These are phyloP conservation scores for Coniochaeta sp. DNA, from an alignment of 2,329 filamentous ascomycete species.

Conservation along the genomic window DNA sequence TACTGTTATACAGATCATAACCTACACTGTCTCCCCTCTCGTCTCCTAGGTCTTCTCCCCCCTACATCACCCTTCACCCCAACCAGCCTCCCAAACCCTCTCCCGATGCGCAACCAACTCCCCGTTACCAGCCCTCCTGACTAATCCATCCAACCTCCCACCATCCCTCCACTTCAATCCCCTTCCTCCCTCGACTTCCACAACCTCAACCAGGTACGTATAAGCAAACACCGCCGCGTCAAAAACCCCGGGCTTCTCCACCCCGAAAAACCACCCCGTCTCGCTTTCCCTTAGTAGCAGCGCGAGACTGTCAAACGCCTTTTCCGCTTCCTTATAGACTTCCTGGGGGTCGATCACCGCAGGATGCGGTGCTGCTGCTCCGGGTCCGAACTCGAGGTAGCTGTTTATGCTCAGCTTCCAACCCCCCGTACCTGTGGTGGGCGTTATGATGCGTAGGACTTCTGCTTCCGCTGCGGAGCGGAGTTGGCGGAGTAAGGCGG, in stretches of 20 bases:
- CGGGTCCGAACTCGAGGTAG: conserved; percentile 7
- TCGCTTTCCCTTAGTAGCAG: conserved; percentile 24
- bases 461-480: conserved; percentile 67
- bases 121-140: conserved; percentile 10
- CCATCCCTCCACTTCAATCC: conserved; percentile 55
- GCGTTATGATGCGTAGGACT: conserved; percentile 54
- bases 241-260: conserved; percentile 59
- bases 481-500: conserved; percentile 58
- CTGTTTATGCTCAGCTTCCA: conserved; percentile 1
- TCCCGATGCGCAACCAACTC: conserved; percentile 22
- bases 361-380: not conserved
- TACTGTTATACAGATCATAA: conserved; percentile 2
- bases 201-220: conserved; percentile 69
- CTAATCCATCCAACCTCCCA: conserved; percentile 9
- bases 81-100: conserved; percentile 23
- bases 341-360: conserved; percentile 28
- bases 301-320: conserved; percentile 40
- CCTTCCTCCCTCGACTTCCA: conserved; percentile 18
- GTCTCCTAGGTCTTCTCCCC: not conserved
- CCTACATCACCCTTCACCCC: conserved; percentile 10
- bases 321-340: conserved; percentile 35
- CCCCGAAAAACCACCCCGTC: conserved; percentile 41
- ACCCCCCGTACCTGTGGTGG: conserved; percentile 12
- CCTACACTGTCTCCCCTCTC: not conserved
- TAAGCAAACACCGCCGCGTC: conserved; percentile 90